Base-by-base conservation (phyloP, 2,329 filamentous ascomycete species). In the Epichloe typhina region DNA sequence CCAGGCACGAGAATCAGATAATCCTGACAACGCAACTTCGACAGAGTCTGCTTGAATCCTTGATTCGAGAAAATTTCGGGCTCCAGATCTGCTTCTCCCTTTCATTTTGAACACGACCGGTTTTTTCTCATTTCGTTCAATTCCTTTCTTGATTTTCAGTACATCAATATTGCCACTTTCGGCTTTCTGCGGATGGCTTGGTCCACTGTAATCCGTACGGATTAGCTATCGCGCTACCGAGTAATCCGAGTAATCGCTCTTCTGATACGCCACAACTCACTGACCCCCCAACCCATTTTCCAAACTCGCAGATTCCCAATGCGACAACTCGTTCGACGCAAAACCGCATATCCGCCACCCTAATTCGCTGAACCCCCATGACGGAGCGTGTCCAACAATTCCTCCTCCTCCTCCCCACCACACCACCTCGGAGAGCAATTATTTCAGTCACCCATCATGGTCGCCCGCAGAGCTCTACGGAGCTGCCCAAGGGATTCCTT, bases 391-490 rank as follows among this genome's bases (percentile, higher is more conserved):
- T 26, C 23, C 23, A 26, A 26, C 23, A 26, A 7, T 31, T 8
- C 31, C 13, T 38, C 13, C 11, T 38, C 13, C 11, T 8, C 23
- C 23, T 8, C 23, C 13, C 2, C 13, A 19, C 19, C 26, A 15
- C 23, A 40, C 37, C 1, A 38, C 15, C 15, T 5, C 12, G 15
- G 9, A 17, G 4, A 42, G 31, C 5, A 5, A 12, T 11, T 3
- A 6, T 33, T 13, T 17, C 37, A 19, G 12, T 3, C 8, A 17
- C 21, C 12, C 48, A 45, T 46, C 50, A 66, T 66, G 64, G 59
- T 56, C 46, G 59, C 62, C 5, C 59, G 61, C 50, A 57, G 61
- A 57, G 58, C 62, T 53, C 54, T 67, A 38, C 56, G 61, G 54
- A 55, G 57, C 54, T 58, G 63, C 47, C 54, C 57, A 17, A 54